Evolutionary conservation across 1,139 yeast genomes (phyloP), one percentile per base, ranked within the genome.

Genomic region (Yamadazyma diospyri): DNA sequence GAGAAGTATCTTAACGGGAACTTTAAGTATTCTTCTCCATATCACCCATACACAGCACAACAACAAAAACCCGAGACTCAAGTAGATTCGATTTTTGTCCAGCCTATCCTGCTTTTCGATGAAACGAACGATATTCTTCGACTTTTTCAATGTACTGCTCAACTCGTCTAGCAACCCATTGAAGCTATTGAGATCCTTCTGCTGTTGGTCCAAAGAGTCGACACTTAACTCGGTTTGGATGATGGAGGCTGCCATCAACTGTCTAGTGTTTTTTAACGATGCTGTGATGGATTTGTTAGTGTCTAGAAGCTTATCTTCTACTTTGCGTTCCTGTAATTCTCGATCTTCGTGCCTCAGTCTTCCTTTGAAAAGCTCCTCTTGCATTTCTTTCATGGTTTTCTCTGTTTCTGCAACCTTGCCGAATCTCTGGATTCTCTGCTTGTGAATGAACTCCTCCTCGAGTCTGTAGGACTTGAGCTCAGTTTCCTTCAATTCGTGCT

Each of bases 21-120:
- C 61, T 45, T 70, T 64, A 25, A 82, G 56, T 3, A 82, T 62
- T 36, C 89, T 61, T 42, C 81, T 59, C 78, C 83, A 82, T 2
- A 81, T 42, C 14, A 82, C 76, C 82, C 85, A 81, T 3, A 59
- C 50, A 41, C 83, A 62, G 23, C 80, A 81, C 2, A 69, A 42
- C 3, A 69, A 59, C 37, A 82, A 67, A 42, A 82, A 78, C 13
- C 76, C 77, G 28, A 81, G 47, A 19, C 85, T 68, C 33, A 73
- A 54, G 42, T 78, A 75, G 48, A 82, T 81, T 36, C 76, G 60
- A 31, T 72, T 62, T 33, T 83, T 66, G 47, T 83, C 92, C 40
- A 69, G 59, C 35, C 69, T 64, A 46, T 83, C 87, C 32, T 85
- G 84, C 47, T 76, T 76, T 46, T 81, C 86, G 35, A 82, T 75